These are phyloP conservation scores for Magnaporthiopsis rhizophila DNA, from an alignment of 2,329 filamentous ascomycete species.

Conservation along the genomic window DNA sequence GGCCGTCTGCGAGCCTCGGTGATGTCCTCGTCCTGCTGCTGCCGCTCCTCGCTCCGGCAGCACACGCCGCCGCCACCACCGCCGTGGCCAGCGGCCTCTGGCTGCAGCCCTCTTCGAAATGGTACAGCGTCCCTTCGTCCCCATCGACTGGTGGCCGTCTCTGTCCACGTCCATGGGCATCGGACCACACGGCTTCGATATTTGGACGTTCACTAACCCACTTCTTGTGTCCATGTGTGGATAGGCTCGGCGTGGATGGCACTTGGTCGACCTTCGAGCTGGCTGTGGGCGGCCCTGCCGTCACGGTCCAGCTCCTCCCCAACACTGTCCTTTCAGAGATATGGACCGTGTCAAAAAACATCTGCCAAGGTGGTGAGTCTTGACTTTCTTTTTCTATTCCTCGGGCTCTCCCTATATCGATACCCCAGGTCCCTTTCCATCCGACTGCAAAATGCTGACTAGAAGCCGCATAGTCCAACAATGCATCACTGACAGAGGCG, in stretches of 20 bases:
- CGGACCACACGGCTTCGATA: background rate
- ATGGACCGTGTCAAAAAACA: slow-evolving; percentile 58
- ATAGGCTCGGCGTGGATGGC: slow-evolving; percentile 57
- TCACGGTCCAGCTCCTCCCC: slow-evolving; percentile 45
- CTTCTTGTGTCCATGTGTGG: background rate
- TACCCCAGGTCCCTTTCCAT: background rate
- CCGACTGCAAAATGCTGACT: background rate
- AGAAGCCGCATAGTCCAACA: slow-evolving; percentile 29
- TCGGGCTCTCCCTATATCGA: background rate
- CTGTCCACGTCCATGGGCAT: background rate
- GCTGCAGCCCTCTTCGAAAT: slow-evolving; percentile 10
- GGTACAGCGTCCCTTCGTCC: background rate
- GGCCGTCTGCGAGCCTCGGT: slow-evolving; percentile 17
- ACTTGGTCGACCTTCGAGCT: slow-evolving; percentile 65
- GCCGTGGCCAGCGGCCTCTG: background rate
- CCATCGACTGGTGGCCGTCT: background rate
- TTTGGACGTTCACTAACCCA: background rate
- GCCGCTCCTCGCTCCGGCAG: slow-evolving; percentile 7
- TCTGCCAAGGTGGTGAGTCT: slow-evolving; percentile 50
- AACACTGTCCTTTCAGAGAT: slow-evolving; percentile 65
- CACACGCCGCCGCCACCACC: background rate
- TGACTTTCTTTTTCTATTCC: background rate
- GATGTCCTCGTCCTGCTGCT: slow-evolving; percentile 17
- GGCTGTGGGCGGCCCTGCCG: slow-evolving; percentile 35
- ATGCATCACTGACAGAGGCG: slow-evolving; percentile 51